Conservation (phyloP, 139 green algal genomes). For the Chlorokybus atmophyticus region DNA sequence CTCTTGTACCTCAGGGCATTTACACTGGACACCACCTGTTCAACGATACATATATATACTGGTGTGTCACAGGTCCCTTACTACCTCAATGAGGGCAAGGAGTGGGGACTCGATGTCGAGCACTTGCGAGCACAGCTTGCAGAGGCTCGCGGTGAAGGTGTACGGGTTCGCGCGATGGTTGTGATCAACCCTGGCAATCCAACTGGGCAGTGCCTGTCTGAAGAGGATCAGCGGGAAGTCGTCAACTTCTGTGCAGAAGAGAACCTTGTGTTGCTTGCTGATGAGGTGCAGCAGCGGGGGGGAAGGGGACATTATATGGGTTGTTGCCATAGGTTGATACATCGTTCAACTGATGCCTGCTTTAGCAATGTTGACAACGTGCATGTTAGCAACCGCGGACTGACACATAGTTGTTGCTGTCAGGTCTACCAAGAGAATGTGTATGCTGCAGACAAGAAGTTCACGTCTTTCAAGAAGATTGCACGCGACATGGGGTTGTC, state of each 20-base stretch:
- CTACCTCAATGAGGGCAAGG: slow-evolving; percentile 64
- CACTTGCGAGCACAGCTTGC: too few relatives aligned
- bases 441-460: slow-evolving; percentile 72
- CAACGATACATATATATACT: too few relatives aligned
- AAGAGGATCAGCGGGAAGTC: slow-evolving; percentile 51
- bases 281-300: slow-evolving; percentile 95
- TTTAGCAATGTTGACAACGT: too few relatives aligned
- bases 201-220: slow-evolving; percentile 60
- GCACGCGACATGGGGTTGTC: slow-evolving; percentile 19
- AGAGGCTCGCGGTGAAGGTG: too few relatives aligned
- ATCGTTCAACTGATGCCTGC: too few relatives aligned
- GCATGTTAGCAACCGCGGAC: too few relatives aligned
- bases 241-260: slow-evolving; percentile 67
- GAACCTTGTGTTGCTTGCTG: slow-evolving; percentile 70
- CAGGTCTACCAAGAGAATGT: slow-evolving; percentile 94
- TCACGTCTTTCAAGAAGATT: slow-evolving; percentile 81
- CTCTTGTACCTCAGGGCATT: too few relatives aligned
- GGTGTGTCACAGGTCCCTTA: slow-evolving; percentile 70
- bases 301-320: too few relatives aligned
- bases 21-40: too few relatives aligned
- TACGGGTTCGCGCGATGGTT: slow-evolving; percentile 66
- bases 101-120: slow-evolving; percentile 67
- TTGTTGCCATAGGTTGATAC: too few relatives aligned
- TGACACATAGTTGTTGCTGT: too few relatives aligned
- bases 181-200: slow-evolving; percentile 96